Base-by-base conservation (phyloP, 257 asterid species). In the Scutellaria galericulata region DNA sequence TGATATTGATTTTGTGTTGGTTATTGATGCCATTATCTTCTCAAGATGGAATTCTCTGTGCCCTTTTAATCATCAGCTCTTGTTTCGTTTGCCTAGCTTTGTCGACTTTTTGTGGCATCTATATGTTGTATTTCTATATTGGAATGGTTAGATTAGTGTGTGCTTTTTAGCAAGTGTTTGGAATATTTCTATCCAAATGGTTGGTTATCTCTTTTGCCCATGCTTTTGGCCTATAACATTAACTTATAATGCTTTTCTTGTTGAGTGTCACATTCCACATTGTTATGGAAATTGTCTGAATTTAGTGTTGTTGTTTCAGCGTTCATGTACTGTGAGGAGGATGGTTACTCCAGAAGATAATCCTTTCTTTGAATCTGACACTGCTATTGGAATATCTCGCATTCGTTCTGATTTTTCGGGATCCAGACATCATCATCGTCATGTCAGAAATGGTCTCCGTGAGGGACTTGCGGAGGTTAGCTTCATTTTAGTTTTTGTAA, bases 401-500 rank as follows among this genome's bases (percentile, higher is more conserved):
- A 35, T 75, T 56, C 77, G 78, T 44, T 57, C 83, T 2, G 72
- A 83, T 60, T 68, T 72, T 68, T 74, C 82, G 24, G 79, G 81
- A 44, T 71, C 83, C 40, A 78, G 87, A 69, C 75, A 80, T 76
- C 73, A 69, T 75, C 73, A 61, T 79, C 86, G 82, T n/a, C 84
- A 80, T 61, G 66, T 59, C 51, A 74, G 86, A 60, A 81, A 79
- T 73, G 83, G 78, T 78, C 77, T 78, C 62, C 83, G 80, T n/a
- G 86, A 81, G 56, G 90, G 87, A 57, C 83, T 85, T 73, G 86
- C 83, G 55, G 88, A 83, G 90, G 90, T 85, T 59, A 64, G 83
- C 60, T 35, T 45, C 15, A 64, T 55, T 42, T 54, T 51, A 12
- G 54, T 9, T 57, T 18, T 59, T 35, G 31, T 2, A 12, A 5